Evolutionary conservation across 768 basidiomycete genomes (phyloP).

Genomic region (Tricholomella constricta): DNA sequence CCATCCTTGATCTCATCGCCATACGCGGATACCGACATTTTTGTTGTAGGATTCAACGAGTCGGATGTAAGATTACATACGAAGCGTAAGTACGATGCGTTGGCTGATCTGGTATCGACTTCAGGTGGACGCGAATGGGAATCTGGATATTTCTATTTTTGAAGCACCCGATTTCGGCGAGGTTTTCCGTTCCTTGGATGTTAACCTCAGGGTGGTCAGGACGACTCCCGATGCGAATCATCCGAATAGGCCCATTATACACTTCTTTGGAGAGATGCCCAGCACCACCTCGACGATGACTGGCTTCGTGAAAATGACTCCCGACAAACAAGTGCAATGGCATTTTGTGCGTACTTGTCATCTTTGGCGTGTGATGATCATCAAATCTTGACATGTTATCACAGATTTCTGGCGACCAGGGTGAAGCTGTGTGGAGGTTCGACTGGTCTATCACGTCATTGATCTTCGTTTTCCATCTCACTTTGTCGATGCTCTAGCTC

Average conservation of each 20-base stretch:
- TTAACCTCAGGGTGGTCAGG: constrained; percentile 45
- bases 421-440: constrained; percentile 59
- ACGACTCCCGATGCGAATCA: constrained; percentile 47
- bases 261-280: constrained; percentile 55
- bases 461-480: background rate
- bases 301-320: constrained; percentile 57
- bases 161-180: constrained; percentile 53
- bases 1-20: constrained; percentile 7
- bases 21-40: background rate
- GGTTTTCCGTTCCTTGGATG: constrained; percentile 48
- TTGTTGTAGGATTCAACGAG: constrained; percentile 42
- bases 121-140: constrained; percentile 28
- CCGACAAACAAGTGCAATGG: constrained; percentile 61
- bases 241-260: constrained; percentile 53
- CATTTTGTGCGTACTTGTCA: constrained; percentile 53
- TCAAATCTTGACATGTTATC: background rate
- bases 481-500: constrained; percentile 38
- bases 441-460: constrained; percentile 12
- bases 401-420: constrained; percentile 54
- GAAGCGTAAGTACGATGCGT: background rate
- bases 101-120: constrained; percentile 13
- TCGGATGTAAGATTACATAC: constrained; percentile 25
- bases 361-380: background rate
- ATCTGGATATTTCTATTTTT: constrained; percentile 49
- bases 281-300: constrained; percentile 46